These are phyloP conservation scores for Amaranthus tricolor DNA, from an alignment of 179 eudicot genomes.

Conservation along the genomic window DNA sequence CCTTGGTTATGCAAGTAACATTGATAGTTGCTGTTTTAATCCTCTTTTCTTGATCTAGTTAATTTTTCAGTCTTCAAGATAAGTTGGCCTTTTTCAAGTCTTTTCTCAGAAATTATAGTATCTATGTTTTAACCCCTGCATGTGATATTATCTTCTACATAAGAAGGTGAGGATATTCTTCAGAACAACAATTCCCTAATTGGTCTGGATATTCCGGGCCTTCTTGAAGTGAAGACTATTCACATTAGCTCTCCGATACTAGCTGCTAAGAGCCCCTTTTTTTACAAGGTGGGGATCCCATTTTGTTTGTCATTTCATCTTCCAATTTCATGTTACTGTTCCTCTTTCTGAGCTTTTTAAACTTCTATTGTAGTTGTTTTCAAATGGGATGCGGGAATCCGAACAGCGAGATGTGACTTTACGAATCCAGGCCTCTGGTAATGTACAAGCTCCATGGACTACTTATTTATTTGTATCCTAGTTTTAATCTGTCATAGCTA, in stretches of 20 bases:
- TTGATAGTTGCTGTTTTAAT: not conserved
- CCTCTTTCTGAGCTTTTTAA: slow-evolving; percentile 9
- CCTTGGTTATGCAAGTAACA: not conserved
- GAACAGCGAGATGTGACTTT: slow-evolving; percentile 59
- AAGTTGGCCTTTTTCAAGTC: no score
- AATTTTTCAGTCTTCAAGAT: no score
- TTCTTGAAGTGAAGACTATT: slow-evolving; percentile 47
- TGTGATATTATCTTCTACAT: not conserved
- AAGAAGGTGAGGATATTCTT: slow-evolving; percentile 45
- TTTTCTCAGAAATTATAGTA: not conserved
- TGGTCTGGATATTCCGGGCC: slow-evolving; percentile 29
- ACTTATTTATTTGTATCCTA: not conserved
- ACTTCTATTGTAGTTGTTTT: slow-evolving; percentile 51
- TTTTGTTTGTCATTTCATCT: not conserved
- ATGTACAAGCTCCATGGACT: slow-evolving; percentile 3
- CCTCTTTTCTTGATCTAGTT: no score
- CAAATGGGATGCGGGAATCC: slow-evolving; percentile 74
- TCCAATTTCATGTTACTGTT: not conserved
- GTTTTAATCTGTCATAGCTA: not conserved
- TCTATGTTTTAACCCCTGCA: slow-evolving; percentile 2
- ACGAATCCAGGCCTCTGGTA: slow-evolving; percentile 72
- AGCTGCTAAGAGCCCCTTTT: slow-evolving; percentile 80
- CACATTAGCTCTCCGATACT: slow-evolving; percentile 80
- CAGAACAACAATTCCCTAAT: slow-evolving; percentile 24
- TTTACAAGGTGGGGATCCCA: slow-evolving; percentile 56